Conservation (phyloP, 1,284 basidiomycete species). For the Sporisorium scitamineum region DNA sequence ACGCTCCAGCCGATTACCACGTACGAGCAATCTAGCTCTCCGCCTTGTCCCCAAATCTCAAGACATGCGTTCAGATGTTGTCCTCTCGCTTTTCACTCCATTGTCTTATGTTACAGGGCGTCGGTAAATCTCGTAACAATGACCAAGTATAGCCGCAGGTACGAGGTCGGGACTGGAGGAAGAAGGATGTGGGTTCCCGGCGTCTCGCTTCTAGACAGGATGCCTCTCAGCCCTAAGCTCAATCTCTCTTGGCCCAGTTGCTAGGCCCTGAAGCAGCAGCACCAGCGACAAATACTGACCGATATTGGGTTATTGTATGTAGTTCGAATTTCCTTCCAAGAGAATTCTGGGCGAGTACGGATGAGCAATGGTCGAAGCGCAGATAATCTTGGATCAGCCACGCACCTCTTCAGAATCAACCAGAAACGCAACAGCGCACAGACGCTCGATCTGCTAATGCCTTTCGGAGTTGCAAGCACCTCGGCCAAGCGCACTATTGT, state of each 20-base stretch:
- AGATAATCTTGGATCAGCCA: constrained; percentile 24
- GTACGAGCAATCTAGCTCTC: neutral
- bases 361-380: constrained; percentile 25
- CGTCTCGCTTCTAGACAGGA: too few species aligned
- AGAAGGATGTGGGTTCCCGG: too few species aligned
- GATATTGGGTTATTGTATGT: too few species aligned
- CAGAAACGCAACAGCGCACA: constrained; percentile 10
- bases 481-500: constrained; percentile 21
- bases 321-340: neutral
- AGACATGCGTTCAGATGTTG: too few species aligned
- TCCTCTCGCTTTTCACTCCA: too few species aligned
- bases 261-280: neutral
- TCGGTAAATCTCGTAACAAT: too few species aligned
- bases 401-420: constrained; percentile 4
- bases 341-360: constrained; percentile 11
- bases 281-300: too few species aligned
- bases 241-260: neutral
- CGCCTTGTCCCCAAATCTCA: too few species aligned
- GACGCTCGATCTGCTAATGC: neutral
- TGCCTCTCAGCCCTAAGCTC: too few species aligned
- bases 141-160: too few species aligned
- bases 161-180: too few species aligned
- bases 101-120: too few species aligned
- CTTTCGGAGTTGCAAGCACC: constrained; percentile 42
- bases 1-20: neutral